Evolutionary conservation across 352 stramenopile genomes (phyloP).

Genomic region (Phytopythium sindhum): DNA sequence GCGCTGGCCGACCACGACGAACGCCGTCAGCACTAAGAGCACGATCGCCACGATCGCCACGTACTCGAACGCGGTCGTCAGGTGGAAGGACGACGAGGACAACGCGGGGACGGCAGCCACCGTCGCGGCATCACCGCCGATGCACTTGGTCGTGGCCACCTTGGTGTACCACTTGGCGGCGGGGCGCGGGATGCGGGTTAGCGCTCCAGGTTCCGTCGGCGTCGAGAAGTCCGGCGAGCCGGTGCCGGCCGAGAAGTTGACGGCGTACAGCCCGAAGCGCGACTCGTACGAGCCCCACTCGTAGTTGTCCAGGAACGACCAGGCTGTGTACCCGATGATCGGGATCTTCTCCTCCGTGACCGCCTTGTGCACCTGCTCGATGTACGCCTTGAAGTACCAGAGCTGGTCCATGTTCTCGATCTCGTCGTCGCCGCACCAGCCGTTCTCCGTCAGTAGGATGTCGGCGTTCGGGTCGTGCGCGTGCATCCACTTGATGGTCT

Average conservation of each 20-base stretch:
- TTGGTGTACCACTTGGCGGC: conserved; percentile 26
- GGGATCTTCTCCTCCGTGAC: conserved; percentile 11
- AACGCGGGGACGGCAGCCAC: not conserved
- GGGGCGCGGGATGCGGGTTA: conserved; percentile 18
- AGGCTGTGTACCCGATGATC: conserved; percentile 18
- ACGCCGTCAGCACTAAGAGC: not conserved
- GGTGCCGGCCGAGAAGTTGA: conserved; percentile 24
- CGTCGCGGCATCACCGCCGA: conserved; percentile 4
- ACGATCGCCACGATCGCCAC: not conserved
- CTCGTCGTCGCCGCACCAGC: conserved; percentile 37
- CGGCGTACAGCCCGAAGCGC: conserved; percentile 40
- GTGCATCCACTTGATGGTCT: conserved; percentile 39
- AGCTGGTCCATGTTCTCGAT: conserved; percentile 41
- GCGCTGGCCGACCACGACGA: not conserved
- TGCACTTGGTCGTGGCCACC: conserved; percentile 20
- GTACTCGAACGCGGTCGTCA: conserved; percentile 1
- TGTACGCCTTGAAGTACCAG: conserved; percentile 33
- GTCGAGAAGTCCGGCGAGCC: conserved; percentile 8
- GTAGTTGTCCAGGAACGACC: conserved; percentile 32
- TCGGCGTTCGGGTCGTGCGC: conserved; percentile 21
- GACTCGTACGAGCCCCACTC: conserved; percentile 24
- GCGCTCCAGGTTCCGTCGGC: conserved; percentile 11
- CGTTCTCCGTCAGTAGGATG: too few relatives aligned
- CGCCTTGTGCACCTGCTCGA: conserved; percentile 16
- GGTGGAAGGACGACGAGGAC: not conserved